Evolutionary conservation across 352 stramenopile genomes (phyloP), one percentile per base, ranked within the genome.

Genomic region (Achlya hypogyna): DNA sequence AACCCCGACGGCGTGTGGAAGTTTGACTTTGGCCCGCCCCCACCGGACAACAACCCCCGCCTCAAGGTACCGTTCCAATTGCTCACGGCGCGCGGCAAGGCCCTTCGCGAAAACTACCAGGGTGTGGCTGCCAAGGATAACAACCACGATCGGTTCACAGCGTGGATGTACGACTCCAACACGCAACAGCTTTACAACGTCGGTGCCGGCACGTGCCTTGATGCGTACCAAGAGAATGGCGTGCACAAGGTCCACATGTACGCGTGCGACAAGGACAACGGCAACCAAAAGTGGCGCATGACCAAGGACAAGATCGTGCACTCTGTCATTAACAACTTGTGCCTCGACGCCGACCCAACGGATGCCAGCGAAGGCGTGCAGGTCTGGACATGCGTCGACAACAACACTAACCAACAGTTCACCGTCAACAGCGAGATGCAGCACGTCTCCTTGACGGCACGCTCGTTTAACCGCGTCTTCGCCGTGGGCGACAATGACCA

Each of bases 171-270:
- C 65, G 73, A 81, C 65, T 52, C 69, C 6, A 56, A 67, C 40
- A 74, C 71, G 16, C 74, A 83, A 45, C 69, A 78, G 12, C 53
- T 88, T 28, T 71, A 74, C 53, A 67, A 73, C 23, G 79, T 84
- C 69, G 67, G 72, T 67, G 76, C 75, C 10, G 67, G 79, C 45
- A 70, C 76, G 63, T 88, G 79, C 49, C 67, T 89, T 10, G 81
- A 89, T 62, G 78, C 79, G 14, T 88, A 88, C 59, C 12, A 65
- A 20, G 28, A 43, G 27, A 65, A 34, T 16, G 59, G 59, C 29
- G 25, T 27, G 6, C 23, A 6, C 64, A 14, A 27, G 5, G 28
- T 65, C 5, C 59, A 65, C 35, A 16, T 28, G 42, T 65, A 65
- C 38, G 6, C 72, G 72, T 65, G 70, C 69, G 72, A 70, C 76